Conservation (phyloP, 371 early-diverging fungal species). For the Mortierella sp. region DNA sequence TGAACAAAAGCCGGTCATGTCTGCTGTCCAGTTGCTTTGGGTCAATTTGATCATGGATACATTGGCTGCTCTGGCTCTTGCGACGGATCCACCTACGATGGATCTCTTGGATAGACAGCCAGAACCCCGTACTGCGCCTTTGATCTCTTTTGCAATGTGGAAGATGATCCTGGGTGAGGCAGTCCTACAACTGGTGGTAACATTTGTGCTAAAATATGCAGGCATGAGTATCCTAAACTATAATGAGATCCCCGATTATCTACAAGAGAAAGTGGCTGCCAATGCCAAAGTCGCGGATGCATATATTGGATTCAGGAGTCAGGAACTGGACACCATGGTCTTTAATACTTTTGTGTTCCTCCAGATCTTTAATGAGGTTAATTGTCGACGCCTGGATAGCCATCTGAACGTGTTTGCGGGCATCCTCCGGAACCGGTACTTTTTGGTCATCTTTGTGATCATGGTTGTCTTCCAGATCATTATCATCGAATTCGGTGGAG, state of each 20-base stretch:
- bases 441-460: slow-evolving; percentile 62
- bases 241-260: background rate
- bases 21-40: slow-evolving; percentile 83
- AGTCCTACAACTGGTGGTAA: slow-evolving; percentile 64
- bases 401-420: slow-evolving; percentile 66
- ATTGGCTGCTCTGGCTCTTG: slow-evolving; percentile 79
- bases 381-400: slow-evolving; percentile 72
- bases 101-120: slow-evolving; percentile 66
- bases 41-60: slow-evolving; percentile 87
- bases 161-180: slow-evolving; percentile 70
- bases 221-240: slow-evolving; percentile 52
- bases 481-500: slow-evolving; percentile 67
- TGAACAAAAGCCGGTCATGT: slow-evolving; percentile 64
- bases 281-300: background rate
- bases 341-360: slow-evolving; percentile 81
- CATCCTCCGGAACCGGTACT: slow-evolving; percentile 62
- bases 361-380: slow-evolving; percentile 78
- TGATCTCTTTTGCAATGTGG: slow-evolving; percentile 73
- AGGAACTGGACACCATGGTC: slow-evolving; percentile 61
- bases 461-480: slow-evolving; percentile 64
- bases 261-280: background rate
- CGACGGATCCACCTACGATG: slow-evolving; percentile 76
- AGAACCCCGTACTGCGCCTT: slow-evolving; percentile 63
- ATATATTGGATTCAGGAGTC: slow-evolving; percentile 3
- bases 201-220: slow-evolving; percentile 59